Evolutionary conservation across 2,329 filamentous ascomycete species (phyloP).

Genomic region (Akanthomyces muscarius): DNA sequence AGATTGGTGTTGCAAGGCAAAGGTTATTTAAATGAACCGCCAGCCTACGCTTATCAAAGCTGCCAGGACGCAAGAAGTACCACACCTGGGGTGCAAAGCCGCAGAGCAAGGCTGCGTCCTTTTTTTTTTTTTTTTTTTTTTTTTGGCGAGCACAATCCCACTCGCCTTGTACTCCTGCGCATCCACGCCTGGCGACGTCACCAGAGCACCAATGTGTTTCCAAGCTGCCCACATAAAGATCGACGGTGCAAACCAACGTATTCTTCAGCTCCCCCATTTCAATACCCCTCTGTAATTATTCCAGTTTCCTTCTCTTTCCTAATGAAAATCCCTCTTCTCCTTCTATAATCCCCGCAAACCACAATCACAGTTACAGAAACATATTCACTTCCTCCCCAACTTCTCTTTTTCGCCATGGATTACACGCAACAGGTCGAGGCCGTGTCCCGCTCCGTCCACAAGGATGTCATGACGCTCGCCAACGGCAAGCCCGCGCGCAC

Average conservation of each 20-base stretch:
- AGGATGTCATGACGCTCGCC: conserved; percentile 6
- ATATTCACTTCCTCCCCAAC: not conserved
- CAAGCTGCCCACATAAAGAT: not conserved
- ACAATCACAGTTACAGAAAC: not conserved
- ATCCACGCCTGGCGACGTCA: too few relatives aligned
- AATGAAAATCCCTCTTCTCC: not conserved
- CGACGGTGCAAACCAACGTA: not conserved
- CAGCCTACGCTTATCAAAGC: not conserved
- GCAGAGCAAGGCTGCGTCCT: too few relatives aligned
- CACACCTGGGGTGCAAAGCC: too few relatives aligned
- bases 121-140: too few relatives aligned
- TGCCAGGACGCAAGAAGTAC: too few relatives aligned
- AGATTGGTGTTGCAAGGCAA: not conserved
- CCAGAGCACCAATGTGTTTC: not conserved
- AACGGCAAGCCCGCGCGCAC: conserved; percentile 7
- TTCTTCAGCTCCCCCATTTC: conserved; percentile 20
- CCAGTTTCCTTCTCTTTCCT: too few relatives aligned
- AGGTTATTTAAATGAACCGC: not conserved
- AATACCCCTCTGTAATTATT: not conserved
- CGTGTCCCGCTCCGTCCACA: conserved; percentile 7
- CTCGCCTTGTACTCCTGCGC: too few relatives aligned
- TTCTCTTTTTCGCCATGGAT: not conserved
- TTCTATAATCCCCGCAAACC: not conserved
- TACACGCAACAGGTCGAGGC: conserved; percentile 1
- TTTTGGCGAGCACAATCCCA: too few relatives aligned